Evolutionary conservation across 768 basidiomycete genomes (phyloP).

Genomic region (Imleria badia): DNA sequence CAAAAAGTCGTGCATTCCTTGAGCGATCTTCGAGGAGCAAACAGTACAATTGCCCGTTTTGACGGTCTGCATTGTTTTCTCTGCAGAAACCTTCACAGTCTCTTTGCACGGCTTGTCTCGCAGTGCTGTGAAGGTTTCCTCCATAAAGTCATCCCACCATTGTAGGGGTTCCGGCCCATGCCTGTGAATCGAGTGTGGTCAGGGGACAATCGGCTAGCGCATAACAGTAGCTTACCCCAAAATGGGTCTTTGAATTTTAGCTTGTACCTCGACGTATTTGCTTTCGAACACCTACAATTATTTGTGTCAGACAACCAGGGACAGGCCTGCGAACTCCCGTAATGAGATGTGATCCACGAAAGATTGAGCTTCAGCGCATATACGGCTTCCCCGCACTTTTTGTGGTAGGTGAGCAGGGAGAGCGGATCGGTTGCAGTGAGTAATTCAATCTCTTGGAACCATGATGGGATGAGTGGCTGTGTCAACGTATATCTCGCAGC

Average conservation of each 20-base stretch:
- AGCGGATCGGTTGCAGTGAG: constrained; percentile 27
- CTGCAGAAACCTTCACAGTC: background rate
- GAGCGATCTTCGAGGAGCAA: constrained; percentile 2
- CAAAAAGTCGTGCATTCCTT: constrained; percentile 15
- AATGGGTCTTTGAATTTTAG: background rate
- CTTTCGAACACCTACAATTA: background rate
- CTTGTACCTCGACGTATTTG: background rate
- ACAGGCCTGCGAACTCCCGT: background rate
- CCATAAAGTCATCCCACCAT: constrained; percentile 23
- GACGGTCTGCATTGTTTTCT: background rate
- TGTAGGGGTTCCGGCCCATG: too few relatives aligned
- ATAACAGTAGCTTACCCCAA: too few relatives aligned
- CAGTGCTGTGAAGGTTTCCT: background rate
- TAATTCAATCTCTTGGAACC: constrained; percentile 28
- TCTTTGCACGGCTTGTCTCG: background rate
- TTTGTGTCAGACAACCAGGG: constrained; percentile 2
- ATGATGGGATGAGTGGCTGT: constrained; percentile 20
- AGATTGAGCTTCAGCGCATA: constrained; percentile 1
- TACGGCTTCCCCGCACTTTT: constrained; percentile 12
- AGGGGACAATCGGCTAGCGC: too few relatives aligned
- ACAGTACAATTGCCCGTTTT: background rate
- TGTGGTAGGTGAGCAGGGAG: constrained; percentile 21
- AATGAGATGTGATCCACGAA: constrained; percentile 13
- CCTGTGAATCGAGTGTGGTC: too few relatives aligned
- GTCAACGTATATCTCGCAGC: constrained; percentile 19